Base-by-base conservation (phyloP, 495 filamentous ascomycete species). In the Hyphodiscus hymeniophilus region DNA sequence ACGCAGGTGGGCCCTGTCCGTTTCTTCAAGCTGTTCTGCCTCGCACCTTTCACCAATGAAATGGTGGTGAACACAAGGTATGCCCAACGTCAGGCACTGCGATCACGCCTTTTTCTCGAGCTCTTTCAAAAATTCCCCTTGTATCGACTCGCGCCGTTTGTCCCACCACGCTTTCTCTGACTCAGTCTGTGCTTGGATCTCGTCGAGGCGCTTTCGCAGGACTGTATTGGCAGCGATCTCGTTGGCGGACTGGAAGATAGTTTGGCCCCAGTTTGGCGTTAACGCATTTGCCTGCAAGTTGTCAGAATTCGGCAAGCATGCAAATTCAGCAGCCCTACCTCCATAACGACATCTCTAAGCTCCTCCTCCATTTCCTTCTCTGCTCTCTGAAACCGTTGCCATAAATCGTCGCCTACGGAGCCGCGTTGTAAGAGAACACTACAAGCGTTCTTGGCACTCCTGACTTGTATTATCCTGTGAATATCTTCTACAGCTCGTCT, bases 301-400 rank as follows among this genome's bases (percentile, higher is more conserved):
- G 22, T 54, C 43, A 60, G 53, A 18, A 43, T 46, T 1, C 30
- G 28, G 18, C 17, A 20, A 30, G 35, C 31, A 40, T 30, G 45
- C 21, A 31, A 16, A 5, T n/a, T 3, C 41, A 24, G n/a, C 3
- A 7, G 10, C 39, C 68, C 45, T 63, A 94, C 89, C 84, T 98
- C 92, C 56, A 81, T 76, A 28, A 96, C 88, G 34, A 96, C 89
- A 69, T 98, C 92, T 52, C 84, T 73, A 28, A 98, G 71, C 66
- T 98, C 92, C 50, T 89, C 91, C 66, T 98, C 89, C 70, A 95
- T 94, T 71, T 97, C 92, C 72, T 91, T 91, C 75, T 98, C 92
- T 21, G 91, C 92, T 33, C 85, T 71, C 57, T 77, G 60, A 63
- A 96, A 94, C 32, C 92, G 74, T 69, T 96, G 92, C 85, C 89